phyloP scores from a whole-genome alignment of 768 basidiomycete genomes.

The Macrolepiota fuliginosa region DNA sequence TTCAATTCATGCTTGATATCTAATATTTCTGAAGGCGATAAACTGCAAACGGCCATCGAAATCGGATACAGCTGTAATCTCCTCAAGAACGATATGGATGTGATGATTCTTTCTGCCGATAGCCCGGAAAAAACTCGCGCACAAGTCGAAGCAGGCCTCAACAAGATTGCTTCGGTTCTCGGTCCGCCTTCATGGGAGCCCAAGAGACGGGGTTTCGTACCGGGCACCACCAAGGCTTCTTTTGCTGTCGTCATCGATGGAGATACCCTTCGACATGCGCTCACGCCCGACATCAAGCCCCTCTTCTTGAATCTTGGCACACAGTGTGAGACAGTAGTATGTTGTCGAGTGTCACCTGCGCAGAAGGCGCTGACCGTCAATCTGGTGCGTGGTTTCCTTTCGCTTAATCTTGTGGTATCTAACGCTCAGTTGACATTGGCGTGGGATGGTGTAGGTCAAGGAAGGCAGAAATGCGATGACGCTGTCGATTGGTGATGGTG shows the following conservation, averaged over 20 bases:
- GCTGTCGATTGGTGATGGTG: conserved; percentile 93
- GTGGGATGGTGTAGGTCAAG: conserved; percentile 66
- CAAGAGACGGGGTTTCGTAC: conserved; percentile 64
- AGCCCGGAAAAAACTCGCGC: conserved; percentile 68
- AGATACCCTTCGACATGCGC: conserved; percentile 82
- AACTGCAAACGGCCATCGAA: conserved; percentile 97
- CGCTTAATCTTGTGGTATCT: not conserved
- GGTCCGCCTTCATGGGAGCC: conserved; percentile 70
- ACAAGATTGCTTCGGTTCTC: conserved; percentile 87
- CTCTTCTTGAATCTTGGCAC: conserved; percentile 91
- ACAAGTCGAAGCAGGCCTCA: conserved; percentile 89
- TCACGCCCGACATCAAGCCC: conserved; percentile 73
- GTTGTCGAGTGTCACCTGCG: conserved; percentile 95
- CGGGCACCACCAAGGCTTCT: conserved; percentile 54
- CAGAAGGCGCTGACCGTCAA: conserved; percentile 98
- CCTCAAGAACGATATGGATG: conserved; percentile 90
- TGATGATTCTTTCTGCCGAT: conserved; percentile 95
- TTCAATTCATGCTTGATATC: not conserved
- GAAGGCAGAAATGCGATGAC: conserved; percentile 97
- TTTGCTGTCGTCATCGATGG: conserved; percentile 98
- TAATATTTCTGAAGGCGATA: conserved; percentile 62
- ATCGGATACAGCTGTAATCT: conserved; percentile 97
- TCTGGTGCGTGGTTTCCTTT: conserved; percentile 49
- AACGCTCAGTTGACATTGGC: not conserved
- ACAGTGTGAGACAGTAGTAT: conserved; percentile 97